These are phyloP conservation scores for Ceratopteris richardii DNA, from an alignment of 75 land plant species.

Conservation along the genomic window DNA sequence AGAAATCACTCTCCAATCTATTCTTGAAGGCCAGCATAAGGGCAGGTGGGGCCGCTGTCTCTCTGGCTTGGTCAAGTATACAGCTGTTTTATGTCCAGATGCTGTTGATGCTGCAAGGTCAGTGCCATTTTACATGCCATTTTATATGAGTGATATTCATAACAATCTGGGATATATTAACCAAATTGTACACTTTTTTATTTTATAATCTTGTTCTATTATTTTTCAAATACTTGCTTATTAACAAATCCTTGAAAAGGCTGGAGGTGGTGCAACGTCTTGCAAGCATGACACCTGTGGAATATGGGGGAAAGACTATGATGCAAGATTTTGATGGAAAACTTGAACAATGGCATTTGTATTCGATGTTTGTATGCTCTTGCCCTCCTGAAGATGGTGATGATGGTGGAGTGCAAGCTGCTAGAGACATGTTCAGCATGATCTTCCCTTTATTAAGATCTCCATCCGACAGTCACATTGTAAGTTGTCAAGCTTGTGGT, in stretches of 20 bases:
- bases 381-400: slow-evolving; percentile 80
- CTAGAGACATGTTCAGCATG: slow-evolving; percentile 63
- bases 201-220: no score
- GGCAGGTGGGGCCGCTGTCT: slow-evolving; percentile 95
- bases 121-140: not conserved
- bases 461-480: slow-evolving; percentile 87
- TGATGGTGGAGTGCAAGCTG: slow-evolving; percentile 35
- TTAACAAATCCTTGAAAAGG: no score
- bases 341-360: slow-evolving; percentile 96
- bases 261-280: slow-evolving; percentile 77
- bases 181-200: no score
- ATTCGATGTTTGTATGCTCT: slow-evolving; percentile 97
- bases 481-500: slow-evolving; percentile 23
- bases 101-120: slow-evolving; percentile 93
- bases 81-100: slow-evolving; percentile 81
- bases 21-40: slow-evolving; percentile 88
- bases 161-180: no score
- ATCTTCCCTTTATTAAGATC: slow-evolving; percentile 81
- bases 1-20: slow-evolving; percentile 76
- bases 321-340: slow-evolving; percentile 81
- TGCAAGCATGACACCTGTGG: slow-evolving; percentile 72
- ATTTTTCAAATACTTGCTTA: no score
- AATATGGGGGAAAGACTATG: slow-evolving; percentile 84
- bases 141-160: not conserved
- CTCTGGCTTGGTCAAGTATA: slow-evolving; percentile 85